Evolutionary conservation across 805 yeast genomes (phyloP).

Genomic region (Saturnispora saitoi): DNA sequence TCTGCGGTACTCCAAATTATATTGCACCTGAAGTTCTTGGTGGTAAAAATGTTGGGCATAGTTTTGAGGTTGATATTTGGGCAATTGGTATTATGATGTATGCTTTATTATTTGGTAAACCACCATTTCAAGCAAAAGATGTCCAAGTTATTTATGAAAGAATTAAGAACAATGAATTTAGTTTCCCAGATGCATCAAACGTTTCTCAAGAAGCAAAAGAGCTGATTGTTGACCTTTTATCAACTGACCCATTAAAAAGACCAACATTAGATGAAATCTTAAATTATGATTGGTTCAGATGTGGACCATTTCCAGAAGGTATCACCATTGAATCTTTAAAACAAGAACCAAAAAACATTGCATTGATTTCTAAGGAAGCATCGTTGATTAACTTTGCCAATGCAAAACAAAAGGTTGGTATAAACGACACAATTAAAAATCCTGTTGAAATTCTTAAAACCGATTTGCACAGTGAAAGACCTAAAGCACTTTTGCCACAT

Average conservation of each 20-base stretch:
- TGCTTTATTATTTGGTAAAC: conserved; percentile 87
- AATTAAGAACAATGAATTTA: conserved; percentile 73
- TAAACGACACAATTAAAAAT: conserved; percentile 37
- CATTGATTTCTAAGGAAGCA: conserved; percentile 47
- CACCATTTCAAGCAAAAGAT: conserved; percentile 96
- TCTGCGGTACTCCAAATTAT: conserved; percentile 98
- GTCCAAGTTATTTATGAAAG: conserved; percentile 88
- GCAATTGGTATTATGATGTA: conserved; percentile 95
- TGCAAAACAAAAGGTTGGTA: conserved; percentile 57
- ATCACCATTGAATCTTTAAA: conserved; percentile 56
- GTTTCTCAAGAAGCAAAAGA: conserved; percentile 65
- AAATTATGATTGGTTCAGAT: conserved; percentile 74
- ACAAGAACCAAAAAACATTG: conserved; percentile 50
- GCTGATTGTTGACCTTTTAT: conserved; percentile 64
- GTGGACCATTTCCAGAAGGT: conserved; percentile 68
- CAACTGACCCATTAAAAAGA: conserved; percentile 71
- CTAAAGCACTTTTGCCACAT: conserved; percentile 68
- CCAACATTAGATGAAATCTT: conserved; percentile 75
- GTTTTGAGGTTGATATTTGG: conserved; percentile 95
- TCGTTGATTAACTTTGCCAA: conserved; percentile 59
- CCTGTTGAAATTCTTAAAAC: conserved; percentile 65
- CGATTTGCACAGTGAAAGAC: conserved; percentile 61
- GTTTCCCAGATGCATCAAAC: conserved; percentile 54
- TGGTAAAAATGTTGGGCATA: conserved; percentile 81
- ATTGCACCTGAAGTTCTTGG: conserved; percentile 96